phyloP scores from a whole-genome alignment of 73 alveolate genomes.

The Paramecium caudatum region DNA sequence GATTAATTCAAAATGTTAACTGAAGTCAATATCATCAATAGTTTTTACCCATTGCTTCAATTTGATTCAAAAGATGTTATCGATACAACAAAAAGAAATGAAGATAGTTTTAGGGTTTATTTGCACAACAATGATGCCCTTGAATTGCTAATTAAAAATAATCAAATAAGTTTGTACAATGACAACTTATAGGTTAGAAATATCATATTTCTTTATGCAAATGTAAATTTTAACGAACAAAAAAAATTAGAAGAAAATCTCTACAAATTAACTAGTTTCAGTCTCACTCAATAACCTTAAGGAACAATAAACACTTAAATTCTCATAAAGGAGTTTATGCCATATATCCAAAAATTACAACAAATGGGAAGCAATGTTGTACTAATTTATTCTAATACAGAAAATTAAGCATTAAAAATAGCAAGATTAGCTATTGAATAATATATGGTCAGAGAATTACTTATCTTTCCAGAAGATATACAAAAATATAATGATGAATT shows the following conservation, averaged over 20 bases:
- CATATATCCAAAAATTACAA: background rate
- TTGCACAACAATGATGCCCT: conserved; percentile 8
- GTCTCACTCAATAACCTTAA: background rate
- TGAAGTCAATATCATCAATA: background rate
- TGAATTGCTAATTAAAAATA: background rate
- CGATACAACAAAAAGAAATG: conserved; percentile 23
- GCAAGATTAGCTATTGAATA: conserved; percentile 56
- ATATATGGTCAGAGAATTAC: conserved; percentile 6
- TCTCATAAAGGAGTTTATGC: conserved; percentile 32
- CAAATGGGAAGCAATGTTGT: conserved; percentile 30
- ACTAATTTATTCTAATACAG: conserved; percentile 14
- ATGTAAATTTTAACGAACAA: background rate
- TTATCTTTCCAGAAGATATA: background rate
- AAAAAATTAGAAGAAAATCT: conserved; percentile 26
- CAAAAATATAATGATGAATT: conserved; percentile 29
- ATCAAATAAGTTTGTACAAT: conserved; percentile 9
- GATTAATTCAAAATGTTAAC: background rate
- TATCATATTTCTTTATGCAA: conserved; percentile 19
- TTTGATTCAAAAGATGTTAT: conserved; percentile 36
- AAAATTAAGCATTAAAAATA: background rate
- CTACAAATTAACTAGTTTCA: background rate
- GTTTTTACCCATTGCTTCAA: conserved; percentile 21
- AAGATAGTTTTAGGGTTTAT: conserved; percentile 29
- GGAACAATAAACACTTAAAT: background rate
- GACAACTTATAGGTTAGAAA: background rate